These are phyloP conservation scores for Euphorbia lathyris DNA, from an alignment of 345 rosid species.

Conservation along the genomic window DNA sequence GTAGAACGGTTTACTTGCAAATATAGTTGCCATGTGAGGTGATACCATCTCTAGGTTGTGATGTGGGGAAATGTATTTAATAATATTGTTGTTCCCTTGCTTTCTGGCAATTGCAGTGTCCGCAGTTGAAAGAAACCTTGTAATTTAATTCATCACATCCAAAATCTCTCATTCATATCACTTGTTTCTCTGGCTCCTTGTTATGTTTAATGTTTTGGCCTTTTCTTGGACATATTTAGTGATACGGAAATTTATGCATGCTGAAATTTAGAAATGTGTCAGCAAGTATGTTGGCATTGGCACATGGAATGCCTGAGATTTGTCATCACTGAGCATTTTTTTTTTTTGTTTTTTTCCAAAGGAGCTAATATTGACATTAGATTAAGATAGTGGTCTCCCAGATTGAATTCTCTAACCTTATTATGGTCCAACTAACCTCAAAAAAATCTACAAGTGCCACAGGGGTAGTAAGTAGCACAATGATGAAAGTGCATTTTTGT, in stretches of 20 bases:
- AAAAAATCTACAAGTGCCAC: too few species aligned
- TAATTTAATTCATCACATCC: too few species aligned
- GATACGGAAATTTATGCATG: too few species aligned
- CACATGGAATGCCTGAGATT: not conserved
- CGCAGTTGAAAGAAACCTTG: slow-evolving; percentile 3
- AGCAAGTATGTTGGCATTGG: not conserved
- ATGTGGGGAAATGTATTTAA: slow-evolving; percentile 1
- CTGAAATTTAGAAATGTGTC: not conserved
- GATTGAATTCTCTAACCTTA: too few species aligned
- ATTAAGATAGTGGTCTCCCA: not conserved
- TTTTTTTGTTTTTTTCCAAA: not conserved
- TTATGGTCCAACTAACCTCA: too few species aligned
- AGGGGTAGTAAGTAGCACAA: too few species aligned
- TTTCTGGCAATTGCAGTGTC: slow-evolving; percentile 1
- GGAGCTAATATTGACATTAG: not conserved
- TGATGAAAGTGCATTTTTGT: not conserved
- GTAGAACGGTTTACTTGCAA: not conserved
- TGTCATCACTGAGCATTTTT: not conserved
- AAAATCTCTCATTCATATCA: not conserved
- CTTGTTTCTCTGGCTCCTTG: not conserved
- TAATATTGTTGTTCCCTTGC: slow-evolving; percentile 1
- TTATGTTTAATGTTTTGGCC: not conserved
- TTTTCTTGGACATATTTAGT: not conserved
- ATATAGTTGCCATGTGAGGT: not conserved
- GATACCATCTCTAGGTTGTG: not conserved